These are phyloP conservation scores for Barnettozyma californica DNA, from an alignment of 805 yeast species.

Conservation along the genomic window DNA sequence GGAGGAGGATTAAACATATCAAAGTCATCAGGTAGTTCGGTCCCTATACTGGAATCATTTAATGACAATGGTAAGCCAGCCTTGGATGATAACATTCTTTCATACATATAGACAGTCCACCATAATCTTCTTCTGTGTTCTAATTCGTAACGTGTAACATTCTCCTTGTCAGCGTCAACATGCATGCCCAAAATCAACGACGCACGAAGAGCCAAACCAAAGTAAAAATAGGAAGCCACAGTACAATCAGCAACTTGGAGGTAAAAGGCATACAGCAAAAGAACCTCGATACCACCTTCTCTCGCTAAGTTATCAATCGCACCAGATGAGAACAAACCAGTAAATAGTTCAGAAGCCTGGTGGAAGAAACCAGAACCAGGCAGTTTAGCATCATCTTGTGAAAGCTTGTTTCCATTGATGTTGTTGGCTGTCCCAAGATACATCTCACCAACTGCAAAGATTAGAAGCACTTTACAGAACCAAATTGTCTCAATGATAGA, in stretches of 20 bases:
- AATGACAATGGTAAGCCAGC: slow-evolving; percentile 77
- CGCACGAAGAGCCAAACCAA: slow-evolving; percentile 70
- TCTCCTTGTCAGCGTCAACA: slow-evolving; percentile 73
- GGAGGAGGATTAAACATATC: slow-evolving; percentile 58
- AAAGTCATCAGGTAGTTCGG: slow-evolving; percentile 69
- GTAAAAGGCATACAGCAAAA: slow-evolving; percentile 70
- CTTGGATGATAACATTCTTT: slow-evolving; percentile 76
- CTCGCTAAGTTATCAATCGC: slow-evolving; percentile 71
- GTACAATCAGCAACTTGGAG: slow-evolving; percentile 83
- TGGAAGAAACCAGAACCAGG: slow-evolving; percentile 79
- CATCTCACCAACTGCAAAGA: slow-evolving; percentile 81
- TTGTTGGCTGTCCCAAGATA: slow-evolving; percentile 71
- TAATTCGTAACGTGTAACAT: slow-evolving; percentile 58
- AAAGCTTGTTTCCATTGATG: slow-evolving; percentile 38
- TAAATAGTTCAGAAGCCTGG: slow-evolving; percentile 73
- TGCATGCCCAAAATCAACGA: slow-evolving; percentile 74
- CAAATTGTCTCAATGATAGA: slow-evolving; percentile 70
- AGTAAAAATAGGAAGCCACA: slow-evolving; percentile 73
- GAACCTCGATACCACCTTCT: slow-evolving; percentile 76
- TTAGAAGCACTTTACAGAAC: slow-evolving; percentile 69
- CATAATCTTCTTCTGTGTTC: slow-evolving; percentile 81
- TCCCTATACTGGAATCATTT: slow-evolving; percentile 76
- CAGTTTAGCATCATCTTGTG: slow-evolving; percentile 37
- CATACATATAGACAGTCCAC: slow-evolving; percentile 85
- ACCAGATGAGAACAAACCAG: slow-evolving; percentile 75